Conservation (phyloP, 2,329 filamentous ascomycete species). For the Pseudogymnoascus sp. region DNA sequence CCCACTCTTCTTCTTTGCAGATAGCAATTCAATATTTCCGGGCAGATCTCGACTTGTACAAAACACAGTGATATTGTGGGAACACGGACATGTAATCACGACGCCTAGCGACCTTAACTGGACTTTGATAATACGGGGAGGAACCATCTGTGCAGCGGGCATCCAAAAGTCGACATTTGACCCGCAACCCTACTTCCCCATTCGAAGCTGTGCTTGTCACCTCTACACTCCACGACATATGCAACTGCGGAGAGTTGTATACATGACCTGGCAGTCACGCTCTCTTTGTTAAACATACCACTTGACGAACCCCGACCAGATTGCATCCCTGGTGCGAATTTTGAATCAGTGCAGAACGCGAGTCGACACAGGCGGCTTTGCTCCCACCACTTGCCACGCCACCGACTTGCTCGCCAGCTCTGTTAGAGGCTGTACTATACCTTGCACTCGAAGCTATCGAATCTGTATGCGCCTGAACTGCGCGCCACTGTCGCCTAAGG, state of each 20-base stretch:
- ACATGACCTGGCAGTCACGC: not conserved
- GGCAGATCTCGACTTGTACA: not conserved
- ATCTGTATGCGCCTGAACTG: not conserved
- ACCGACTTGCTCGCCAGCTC: not conserved
- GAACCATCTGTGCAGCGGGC: slow-evolving; percentile 5
- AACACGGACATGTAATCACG: slow-evolving; percentile 6
- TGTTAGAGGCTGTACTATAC: not conserved
- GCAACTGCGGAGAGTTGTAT: slow-evolving; percentile 6
- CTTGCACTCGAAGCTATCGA: not conserved
- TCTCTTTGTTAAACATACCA: slow-evolving; percentile 1
- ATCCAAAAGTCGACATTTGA: slow-evolving; percentile 3
- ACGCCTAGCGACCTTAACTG: not conserved
- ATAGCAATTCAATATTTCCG: slow-evolving; percentile 7
- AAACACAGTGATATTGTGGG: slow-evolving; percentile 4
- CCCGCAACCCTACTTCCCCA: slow-evolving; percentile 5
- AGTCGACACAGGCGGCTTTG: not conserved
- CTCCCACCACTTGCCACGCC: not conserved
- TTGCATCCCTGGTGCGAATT: not conserved
- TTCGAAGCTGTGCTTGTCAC: slow-evolving; percentile 4
- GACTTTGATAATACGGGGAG: slow-evolving; percentile 5
- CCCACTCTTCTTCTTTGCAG: not conserved
- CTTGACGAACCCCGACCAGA: not conserved
- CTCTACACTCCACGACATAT: slow-evolving; percentile 7
- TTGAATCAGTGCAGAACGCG: not conserved
- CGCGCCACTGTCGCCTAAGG: not conserved